Conservation (phyloP, 176 grass and related monocot species). For the Saccharum officinarum region DNA sequence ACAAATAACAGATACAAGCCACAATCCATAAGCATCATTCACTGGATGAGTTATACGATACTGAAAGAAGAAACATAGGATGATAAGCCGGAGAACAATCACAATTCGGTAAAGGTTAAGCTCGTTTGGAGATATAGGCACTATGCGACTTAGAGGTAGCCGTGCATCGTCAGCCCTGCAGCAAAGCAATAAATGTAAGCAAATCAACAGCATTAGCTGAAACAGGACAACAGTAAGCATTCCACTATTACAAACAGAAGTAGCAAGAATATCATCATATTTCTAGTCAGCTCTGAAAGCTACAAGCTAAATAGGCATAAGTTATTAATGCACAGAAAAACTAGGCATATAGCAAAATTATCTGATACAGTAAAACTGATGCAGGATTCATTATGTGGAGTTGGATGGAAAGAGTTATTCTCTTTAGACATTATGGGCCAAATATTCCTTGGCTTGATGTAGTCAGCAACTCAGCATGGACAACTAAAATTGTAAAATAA, state of each 20-base stretch:
- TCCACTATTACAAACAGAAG: not conserved
- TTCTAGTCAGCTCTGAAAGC: conserved; percentile 1
- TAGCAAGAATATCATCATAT: not conserved
- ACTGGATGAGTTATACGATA: conserved; percentile 93
- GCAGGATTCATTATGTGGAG: not conserved
- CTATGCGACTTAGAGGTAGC: conserved; percentile 70
- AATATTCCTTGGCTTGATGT: not conserved
- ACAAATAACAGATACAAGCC: conserved; percentile 95
- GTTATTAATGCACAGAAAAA: not conserved
- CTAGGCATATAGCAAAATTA: not conserved
- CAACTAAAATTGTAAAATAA: not conserved
- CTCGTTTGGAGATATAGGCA: conserved; percentile 73
- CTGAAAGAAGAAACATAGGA: conserved; percentile 95
- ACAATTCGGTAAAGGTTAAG: conserved; percentile 80
- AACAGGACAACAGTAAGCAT: not conserved
- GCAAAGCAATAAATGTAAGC: conserved; percentile 13
- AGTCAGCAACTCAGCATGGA: not conserved
- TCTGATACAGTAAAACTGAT: not conserved
- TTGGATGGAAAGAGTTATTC: not conserved
- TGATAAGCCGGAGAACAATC: conserved; percentile 84
- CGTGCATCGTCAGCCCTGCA: conserved; percentile 83
- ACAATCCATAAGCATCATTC: conserved; percentile 77
- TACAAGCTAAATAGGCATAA: not conserved
- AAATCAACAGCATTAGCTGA: not conserved
- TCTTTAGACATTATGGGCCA: not conserved